Evolutionary conservation across 202 grass and related monocot species (phyloP).

Genomic region (Schoenoplectus triqueter): DNA sequence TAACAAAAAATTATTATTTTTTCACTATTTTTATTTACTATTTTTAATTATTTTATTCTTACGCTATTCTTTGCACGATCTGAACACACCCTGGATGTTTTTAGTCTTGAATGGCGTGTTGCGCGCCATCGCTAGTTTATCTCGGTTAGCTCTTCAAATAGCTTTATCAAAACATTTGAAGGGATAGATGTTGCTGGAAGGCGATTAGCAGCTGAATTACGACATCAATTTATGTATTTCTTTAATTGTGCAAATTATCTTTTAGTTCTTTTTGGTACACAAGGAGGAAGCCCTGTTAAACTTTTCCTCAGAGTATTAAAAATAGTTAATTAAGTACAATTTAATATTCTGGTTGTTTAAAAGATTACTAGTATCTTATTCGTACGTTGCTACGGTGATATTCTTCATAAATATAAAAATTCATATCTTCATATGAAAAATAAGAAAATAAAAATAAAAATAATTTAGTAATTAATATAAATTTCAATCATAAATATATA

Average conservation of each 20-base stretch:
- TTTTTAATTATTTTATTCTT: too few relatives aligned
- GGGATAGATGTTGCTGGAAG: constrained; percentile 80
- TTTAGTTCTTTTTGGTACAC: constrained; percentile 1
- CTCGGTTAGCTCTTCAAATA: constrained; percentile 67
- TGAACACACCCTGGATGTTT: too few relatives aligned
- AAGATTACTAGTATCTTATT: not conserved
- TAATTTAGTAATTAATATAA: too few relatives aligned
- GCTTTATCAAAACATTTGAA: constrained; percentile 73
- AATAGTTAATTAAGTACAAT: not conserved
- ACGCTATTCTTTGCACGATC: too few relatives aligned
- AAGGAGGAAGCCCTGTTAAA: not conserved
- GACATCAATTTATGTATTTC: constrained; percentile 27
- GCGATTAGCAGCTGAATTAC: constrained; percentile 88
- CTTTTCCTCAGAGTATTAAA: not conserved
- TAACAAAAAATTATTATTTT: too few relatives aligned
- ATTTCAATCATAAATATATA: too few relatives aligned
- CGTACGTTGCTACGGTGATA: too few relatives aligned
- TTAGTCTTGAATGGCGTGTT: constrained; percentile 28
- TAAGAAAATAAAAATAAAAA: too few relatives aligned
- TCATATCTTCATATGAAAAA: too few relatives aligned
- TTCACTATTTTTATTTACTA: too few relatives aligned
- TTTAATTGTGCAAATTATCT: not conserved
- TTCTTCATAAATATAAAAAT: too few relatives aligned
- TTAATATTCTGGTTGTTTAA: not conserved
- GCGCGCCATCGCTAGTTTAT: constrained; percentile 30